Base-by-base conservation (phyloP, 306 rosid genomes). In the Erythrophleum fordii region DNA sequence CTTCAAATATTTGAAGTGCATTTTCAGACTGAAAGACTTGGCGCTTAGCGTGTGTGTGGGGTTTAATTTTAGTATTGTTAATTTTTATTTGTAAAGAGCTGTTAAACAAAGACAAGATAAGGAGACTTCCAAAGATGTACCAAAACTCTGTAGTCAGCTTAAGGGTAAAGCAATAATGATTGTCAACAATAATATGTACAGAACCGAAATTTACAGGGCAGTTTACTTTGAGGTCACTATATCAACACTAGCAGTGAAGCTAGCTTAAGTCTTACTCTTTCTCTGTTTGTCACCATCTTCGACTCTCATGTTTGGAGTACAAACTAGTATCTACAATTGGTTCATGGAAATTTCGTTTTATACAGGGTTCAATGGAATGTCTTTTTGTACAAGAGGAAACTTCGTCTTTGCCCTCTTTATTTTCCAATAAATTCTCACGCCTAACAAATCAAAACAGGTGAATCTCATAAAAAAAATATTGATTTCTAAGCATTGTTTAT, bases 311-410 rank as follows among this genome's bases (percentile, higher is more conserved):
- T 73, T 70, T 29, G 10, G 22, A 74, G 77, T 73, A 18, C 70
- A 10, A 68, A 65, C 64, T 60, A 26, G 58, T 39, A 58, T 52
- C 56, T 66, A 23, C 35, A 76, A 42, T 69, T 65, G 81, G 78
- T 81, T 66, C 45, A 20, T 77, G 94, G 92, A 90, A 90, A 70
- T 83, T 90, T 87, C 90, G 74, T 77, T 77, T 34, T 45, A 53
- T 73, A 65, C 72, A 69, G 42, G 65, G 22, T 77, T 17, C 80
- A 14, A 52, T 71, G 26, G 42, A 67, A 34, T 52, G 31, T 51
- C 71, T 37, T 76, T 56, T 48, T 80, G 82, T 87, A 80, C 90
- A 42, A 22, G 59, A 85, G 90, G 97, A 87, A 90, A 77, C 77
- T 90, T 92, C 94, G 90, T 69, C 85, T 55, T 45, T 87, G 18